Evolutionary conservation across 2,329 filamentous ascomycete species (phyloP), one percentile per base, ranked within the genome.

Genomic region (Aspergillus sp.): DNA sequence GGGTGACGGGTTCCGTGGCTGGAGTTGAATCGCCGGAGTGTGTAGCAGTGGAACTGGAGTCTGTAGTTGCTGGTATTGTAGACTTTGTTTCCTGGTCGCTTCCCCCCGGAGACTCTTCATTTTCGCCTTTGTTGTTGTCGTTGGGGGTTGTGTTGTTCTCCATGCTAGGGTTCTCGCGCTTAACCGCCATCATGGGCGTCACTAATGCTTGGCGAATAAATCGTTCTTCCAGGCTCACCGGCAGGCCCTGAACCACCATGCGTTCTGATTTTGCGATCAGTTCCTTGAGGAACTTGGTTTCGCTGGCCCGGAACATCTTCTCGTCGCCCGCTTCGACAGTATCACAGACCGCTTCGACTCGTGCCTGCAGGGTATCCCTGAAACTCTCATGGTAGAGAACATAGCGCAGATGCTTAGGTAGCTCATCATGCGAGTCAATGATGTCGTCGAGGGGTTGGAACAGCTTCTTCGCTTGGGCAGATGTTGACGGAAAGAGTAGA

Each of bases 301-400:
- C 77, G 56, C 76, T 93, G 27, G 94, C 70, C 8, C 88, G 81
- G 66, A 86, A 95, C 86, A 96, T 88, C 46, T 71, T 80, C 65
- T 96, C 89, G 50, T 87, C 86, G 9, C 85, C 87, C 1, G 86
- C 86, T 32, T 93, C 85, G 7, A 94, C 85, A 0, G 78, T 84
- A 58, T 96, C 89, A 67, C 90, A 94, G 4, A 93, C 75, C 1
- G 72, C 75, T 1, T 73, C 75, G 70, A 94, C 82, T 33, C 88
- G 77, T 7, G 73, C 67, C 58, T 86, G 81, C 1, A 94, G 63
- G 30, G 75, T 68, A 2, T 41, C 41, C 54, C 64, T 50, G 72
- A 75, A 58, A 2, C 52, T 45, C 4, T 64, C 61, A 45, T 73
- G 55, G 42, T 66, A 66, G 7, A 71, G 53, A 3, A 74, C 53